These are phyloP conservation scores for Ceratocystiopsis sp. DNA, from an alignment of 2,329 filamentous ascomycete genomes.

Conservation along the genomic window DNA sequence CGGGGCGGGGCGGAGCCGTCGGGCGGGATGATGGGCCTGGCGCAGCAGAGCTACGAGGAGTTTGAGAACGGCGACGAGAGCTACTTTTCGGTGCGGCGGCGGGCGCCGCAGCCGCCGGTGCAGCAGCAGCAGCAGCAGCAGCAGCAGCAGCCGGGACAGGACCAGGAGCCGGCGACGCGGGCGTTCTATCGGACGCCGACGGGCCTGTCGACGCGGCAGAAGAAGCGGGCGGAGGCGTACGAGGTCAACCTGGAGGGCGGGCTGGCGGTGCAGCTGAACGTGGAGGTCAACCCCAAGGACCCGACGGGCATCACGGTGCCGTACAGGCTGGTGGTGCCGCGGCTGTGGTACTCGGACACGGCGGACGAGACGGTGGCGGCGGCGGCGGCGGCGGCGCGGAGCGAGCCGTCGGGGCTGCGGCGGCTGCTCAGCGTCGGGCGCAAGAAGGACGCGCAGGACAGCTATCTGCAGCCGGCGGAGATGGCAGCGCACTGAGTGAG, in stretches of 20 bases:
- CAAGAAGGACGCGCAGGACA: too few relatives aligned
- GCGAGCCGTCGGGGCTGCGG: slow-evolving; percentile 19
- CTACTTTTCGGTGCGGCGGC: slow-evolving; percentile 32
- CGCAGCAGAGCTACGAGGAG: slow-evolving; percentile 24
- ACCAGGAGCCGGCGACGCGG: slow-evolving; percentile 7
- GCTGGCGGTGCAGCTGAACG: slow-evolving; percentile 72
- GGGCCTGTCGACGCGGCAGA: slow-evolving; percentile 44
- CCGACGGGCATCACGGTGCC: slow-evolving; percentile 76
- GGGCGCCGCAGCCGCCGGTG: slow-evolving; percentile 5
- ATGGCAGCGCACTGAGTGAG: neutral
- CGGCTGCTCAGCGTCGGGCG: slow-evolving; percentile 21
- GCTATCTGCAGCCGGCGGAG: neutral
- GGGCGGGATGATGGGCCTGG: slow-evolving; percentile 17
- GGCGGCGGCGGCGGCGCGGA: slow-evolving; percentile 9
- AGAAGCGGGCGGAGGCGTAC: slow-evolving; percentile 33
- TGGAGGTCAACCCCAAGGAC: slow-evolving; percentile 74
- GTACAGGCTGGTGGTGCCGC: slow-evolving; percentile 74
- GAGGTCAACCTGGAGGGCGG: slow-evolving; percentile 67
- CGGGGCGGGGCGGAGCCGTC: slow-evolving; percentile 8
- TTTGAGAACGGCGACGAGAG: slow-evolving; percentile 39
- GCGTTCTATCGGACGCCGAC: slow-evolving; percentile 55
- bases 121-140: slow-evolving; percentile 2
- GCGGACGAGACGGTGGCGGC: slow-evolving; percentile 2
- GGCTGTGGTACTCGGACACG: slow-evolving; percentile 44
- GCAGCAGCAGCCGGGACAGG: slow-evolving; percentile 5